Conservation (phyloP, 1,284 basidiomycete species). For the Fomes fomentarius region DNA sequence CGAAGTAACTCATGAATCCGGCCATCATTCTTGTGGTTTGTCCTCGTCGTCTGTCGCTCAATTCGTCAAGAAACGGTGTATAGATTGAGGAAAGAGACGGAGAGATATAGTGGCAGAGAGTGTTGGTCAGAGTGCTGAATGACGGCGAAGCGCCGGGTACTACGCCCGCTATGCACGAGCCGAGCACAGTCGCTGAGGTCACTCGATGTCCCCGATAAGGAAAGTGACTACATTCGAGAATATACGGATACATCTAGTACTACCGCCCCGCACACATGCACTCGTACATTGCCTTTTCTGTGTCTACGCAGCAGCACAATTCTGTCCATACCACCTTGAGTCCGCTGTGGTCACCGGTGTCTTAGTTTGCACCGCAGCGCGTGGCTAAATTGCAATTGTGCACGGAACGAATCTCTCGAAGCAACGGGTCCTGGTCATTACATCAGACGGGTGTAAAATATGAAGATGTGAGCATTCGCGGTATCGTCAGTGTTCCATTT, state of each 20-base stretch:
- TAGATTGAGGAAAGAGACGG: background rate
- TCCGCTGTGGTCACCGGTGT: too few species aligned
- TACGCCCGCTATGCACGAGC: conserved; percentile 7
- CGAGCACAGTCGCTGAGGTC: conserved; percentile 22
- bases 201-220: conserved; percentile 39
- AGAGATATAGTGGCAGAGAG: conserved; percentile 13
- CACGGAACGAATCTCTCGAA: too few species aligned
- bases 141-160: conserved; percentile 11
- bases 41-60: too few species aligned
- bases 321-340: too few species aligned
- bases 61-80: background rate
- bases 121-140: conserved; percentile 16
- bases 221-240: conserved; percentile 23
- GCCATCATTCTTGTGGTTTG: conserved; percentile 82
- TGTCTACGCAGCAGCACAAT: too few species aligned
- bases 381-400: too few species aligned
- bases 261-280: too few species aligned
- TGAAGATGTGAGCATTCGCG: background rate
- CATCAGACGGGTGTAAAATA: background rate
- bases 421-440: background rate
- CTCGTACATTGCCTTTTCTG: too few species aligned
- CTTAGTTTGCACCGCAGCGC: too few species aligned
- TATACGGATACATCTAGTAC: conserved; percentile 6
- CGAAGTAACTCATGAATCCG: conserved; percentile 86
- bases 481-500: conserved; percentile 13